A percentile compares a stretch with the other conserved stretches of the same genome.
Evolutionary conservation across 768 basidiomycete genomes (phyloP).

Genomic region (Kondoa subrosea): DNA sequence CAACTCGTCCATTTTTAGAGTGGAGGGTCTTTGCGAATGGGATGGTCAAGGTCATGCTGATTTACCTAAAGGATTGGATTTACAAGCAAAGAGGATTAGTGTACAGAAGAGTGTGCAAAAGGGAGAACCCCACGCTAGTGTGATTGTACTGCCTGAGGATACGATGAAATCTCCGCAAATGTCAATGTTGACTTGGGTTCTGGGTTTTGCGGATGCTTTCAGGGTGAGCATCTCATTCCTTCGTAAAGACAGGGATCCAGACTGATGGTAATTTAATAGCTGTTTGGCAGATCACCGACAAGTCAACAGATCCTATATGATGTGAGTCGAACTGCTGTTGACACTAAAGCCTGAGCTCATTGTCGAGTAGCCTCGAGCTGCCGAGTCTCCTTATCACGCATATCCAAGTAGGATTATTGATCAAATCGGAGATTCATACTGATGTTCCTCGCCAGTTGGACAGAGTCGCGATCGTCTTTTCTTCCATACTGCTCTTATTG

Average conservation of each 20-base stretch:
- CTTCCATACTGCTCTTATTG: conserved; percentile 10
- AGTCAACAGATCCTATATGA: conserved; percentile 1
- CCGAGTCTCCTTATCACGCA: conserved; percentile 71
- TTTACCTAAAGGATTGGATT: conserved; percentile 4
- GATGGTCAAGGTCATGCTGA: conserved; percentile 10
- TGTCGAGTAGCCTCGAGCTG: conserved; percentile 76
- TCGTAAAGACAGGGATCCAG: background rate
- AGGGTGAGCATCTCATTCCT: conserved; percentile 17
- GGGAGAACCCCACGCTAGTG: conserved; percentile 51
- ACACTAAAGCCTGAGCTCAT: conserved; percentile 76
- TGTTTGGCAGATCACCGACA: conserved; percentile 1
- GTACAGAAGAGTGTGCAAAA: conserved; percentile 44
- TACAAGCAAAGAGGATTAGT: conserved; percentile 28
- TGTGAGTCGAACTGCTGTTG: conserved; percentile 38
- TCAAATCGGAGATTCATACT: background rate
- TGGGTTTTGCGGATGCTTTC: conserved; percentile 26
- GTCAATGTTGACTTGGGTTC: conserved; percentile 24
- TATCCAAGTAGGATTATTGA: conserved; percentile 29
- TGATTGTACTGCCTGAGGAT: conserved; percentile 72
- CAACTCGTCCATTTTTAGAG: conserved; percentile 73
- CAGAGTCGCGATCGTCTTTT: conserved; percentile 13
- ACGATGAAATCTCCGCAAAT: conserved; percentile 35
- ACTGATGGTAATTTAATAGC: background rate
- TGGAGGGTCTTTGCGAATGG: conserved; percentile 47
- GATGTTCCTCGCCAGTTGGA: background rate